These are phyloP conservation scores for Rhizophagus clarus DNA, from an alignment of 192 early-diverging fungal species.

Conservation along the genomic window DNA sequence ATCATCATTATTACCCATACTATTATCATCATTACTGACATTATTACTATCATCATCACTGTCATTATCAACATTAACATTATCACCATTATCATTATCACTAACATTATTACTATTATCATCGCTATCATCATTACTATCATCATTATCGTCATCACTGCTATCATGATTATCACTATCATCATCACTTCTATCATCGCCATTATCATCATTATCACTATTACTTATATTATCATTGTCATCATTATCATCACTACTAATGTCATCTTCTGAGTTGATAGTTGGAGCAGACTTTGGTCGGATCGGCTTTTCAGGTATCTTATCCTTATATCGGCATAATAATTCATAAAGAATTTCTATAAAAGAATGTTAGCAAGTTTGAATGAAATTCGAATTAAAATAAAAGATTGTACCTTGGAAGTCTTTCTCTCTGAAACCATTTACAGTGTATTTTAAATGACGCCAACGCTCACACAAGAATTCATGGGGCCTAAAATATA, in stretches of 20 bases:
- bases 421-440: not conserved
- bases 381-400: not conserved
- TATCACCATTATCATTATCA: too few species aligned
- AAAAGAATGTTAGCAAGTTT: not conserved
- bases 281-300: not conserved
- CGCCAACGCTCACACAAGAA: not conserved
- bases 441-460: conserved; percentile 13
- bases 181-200: too few species aligned
- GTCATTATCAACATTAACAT: not conserved
- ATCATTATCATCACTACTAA: not conserved
- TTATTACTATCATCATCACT: not conserved
- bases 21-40: not conserved
- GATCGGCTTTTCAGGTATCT: not conserved
- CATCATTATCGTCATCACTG: too few species aligned
- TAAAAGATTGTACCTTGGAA: not conserved
- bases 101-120: too few species aligned
- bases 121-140: too few species aligned
- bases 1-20: too few species aligned
- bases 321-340: not conserved
- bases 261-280: not conserved
- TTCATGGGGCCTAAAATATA: not conserved
- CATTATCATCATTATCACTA: not conserved
- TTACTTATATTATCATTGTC: not conserved
- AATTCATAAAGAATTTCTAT: not conserved
- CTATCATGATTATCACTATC: too few species aligned